Conservation (phyloP, 257 asterid species). For the Solanum virginianum region DNA sequence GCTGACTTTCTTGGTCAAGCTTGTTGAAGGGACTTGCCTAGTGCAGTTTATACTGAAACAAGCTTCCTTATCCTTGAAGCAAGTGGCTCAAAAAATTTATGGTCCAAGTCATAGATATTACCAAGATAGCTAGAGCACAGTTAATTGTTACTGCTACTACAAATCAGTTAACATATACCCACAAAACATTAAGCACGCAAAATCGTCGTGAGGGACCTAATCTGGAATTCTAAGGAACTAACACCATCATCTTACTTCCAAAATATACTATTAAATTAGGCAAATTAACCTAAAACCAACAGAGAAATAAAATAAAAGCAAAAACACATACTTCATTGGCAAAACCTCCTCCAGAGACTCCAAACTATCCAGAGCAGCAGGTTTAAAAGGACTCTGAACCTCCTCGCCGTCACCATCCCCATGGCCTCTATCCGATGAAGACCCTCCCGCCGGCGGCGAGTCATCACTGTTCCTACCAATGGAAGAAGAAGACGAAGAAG, state of each 20-base stretch:
- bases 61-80: neutral
- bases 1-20: neutral
- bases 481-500: slow-evolving; percentile 3
- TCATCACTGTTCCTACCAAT: slow-evolving; percentile 34
- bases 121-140: neutral
- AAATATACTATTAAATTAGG: neutral
- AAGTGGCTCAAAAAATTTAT: neutral
- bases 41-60: neutral
- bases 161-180: neutral
- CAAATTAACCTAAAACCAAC: neutral
- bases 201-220: neutral
- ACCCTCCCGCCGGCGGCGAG: neutral
- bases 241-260: neutral
- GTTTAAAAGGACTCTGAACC: slow-evolving; percentile 28
- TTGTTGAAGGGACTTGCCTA: neutral
- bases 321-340: slow-evolving; percentile 15
- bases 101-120: neutral
- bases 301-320: neutral
- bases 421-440: slow-evolving; percentile 1
- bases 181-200: neutral
- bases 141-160: neutral
- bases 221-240: neutral
- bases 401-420: slow-evolving; percentile 18
- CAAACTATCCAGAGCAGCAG: slow-evolving; percentile 16
- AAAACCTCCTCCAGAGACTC: slow-evolving; percentile 36